Conservation (phyloP, 805 yeast genomes). For the Candida awuae region DNA sequence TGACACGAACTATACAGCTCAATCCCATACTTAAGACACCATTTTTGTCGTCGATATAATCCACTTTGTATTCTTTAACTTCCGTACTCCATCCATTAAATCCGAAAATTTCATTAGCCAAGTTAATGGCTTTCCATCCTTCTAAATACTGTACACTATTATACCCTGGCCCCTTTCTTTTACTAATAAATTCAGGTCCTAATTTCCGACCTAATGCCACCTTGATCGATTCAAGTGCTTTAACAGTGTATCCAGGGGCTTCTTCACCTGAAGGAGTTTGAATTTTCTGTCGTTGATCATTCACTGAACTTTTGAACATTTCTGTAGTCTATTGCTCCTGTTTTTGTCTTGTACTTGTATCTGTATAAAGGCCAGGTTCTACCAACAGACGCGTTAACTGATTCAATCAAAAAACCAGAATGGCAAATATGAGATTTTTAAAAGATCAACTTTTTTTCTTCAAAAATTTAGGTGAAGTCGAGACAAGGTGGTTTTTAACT, state of each 20-base stretch:
- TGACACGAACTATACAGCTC: slow-evolving; percentile 62
- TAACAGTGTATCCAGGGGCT: slow-evolving; percentile 16
- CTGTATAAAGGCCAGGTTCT: too few species aligned
- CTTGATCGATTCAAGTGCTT: slow-evolving; percentile 22
- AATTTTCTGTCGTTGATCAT: slow-evolving; percentile 8
- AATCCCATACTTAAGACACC: slow-evolving; percentile 58
- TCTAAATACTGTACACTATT: slow-evolving; percentile 64
- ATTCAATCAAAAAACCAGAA: too few species aligned
- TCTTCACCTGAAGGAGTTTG: slow-evolving; percentile 1
- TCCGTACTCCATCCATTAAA: slow-evolving; percentile 81
- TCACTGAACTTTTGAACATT: slow-evolving; percentile 3
- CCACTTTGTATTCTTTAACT: slow-evolving; percentile 55
- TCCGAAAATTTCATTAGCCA: slow-evolving; percentile 78
- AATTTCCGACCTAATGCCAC: slow-evolving; percentile 33
- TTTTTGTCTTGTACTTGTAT: slow-evolving; percentile 1
- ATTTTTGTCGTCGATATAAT: slow-evolving; percentile 57
- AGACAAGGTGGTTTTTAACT: too few species aligned
- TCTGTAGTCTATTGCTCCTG: neutral
- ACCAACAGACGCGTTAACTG: too few species aligned
- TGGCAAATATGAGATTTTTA: too few species aligned
- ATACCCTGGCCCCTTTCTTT: slow-evolving; percentile 69
- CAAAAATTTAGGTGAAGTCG: too few species aligned
- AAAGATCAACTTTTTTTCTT: too few species aligned
- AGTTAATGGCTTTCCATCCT: slow-evolving; percentile 75
- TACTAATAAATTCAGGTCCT: slow-evolving; percentile 74